Percentiles rank a stretch among this genome's conserved stretches.
Conservation (phyloP, 805 yeast genomes). For the Zygosaccharomyces bisporus region DNA sequence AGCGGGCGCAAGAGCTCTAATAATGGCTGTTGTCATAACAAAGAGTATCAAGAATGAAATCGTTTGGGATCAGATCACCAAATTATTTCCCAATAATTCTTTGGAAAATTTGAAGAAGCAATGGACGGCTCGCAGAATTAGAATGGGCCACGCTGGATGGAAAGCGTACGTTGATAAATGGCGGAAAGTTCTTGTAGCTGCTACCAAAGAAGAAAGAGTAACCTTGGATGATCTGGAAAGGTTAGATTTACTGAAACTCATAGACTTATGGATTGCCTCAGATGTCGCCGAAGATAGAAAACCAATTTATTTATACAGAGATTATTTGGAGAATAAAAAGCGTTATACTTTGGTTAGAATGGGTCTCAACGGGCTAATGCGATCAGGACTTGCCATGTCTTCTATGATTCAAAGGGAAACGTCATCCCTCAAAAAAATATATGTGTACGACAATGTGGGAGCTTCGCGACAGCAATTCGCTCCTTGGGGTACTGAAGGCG, state of each 20-base stretch:
- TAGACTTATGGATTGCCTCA: conserved; percentile 62
- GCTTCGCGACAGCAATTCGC: neutral
- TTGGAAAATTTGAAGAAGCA: conserved; percentile 50
- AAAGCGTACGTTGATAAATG: conserved; percentile 53
- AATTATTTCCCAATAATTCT: conserved; percentile 41
- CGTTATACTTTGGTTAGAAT: conserved; percentile 44
- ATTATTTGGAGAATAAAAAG: conserved; percentile 45
- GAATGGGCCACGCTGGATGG: conserved; percentile 57
- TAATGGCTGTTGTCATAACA: conserved; percentile 63
- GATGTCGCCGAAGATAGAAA: conserved; percentile 35
- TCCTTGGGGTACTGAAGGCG: conserved; percentile 19
- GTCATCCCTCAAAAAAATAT: conserved; percentile 40
- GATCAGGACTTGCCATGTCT: conserved; percentile 47
- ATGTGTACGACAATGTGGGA: conserved; percentile 16
- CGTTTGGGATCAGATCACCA: conserved; percentile 61
- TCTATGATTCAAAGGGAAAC: conserved; percentile 74
- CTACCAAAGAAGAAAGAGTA: conserved; percentile 54
- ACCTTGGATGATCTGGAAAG: conserved; percentile 47
- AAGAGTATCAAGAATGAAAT: conserved; percentile 59
- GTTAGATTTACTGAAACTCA: conserved; percentile 48
- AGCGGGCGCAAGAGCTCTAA: conserved; percentile 51
- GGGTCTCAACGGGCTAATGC: conserved; percentile 23
- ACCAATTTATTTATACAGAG: conserved; percentile 27
- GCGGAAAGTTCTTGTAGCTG: conserved; percentile 59
- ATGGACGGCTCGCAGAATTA: conserved; percentile 59